Evolutionary conservation across 108 stramenopile species (phyloP).

Genomic region (Skeletonema potamos): DNA sequence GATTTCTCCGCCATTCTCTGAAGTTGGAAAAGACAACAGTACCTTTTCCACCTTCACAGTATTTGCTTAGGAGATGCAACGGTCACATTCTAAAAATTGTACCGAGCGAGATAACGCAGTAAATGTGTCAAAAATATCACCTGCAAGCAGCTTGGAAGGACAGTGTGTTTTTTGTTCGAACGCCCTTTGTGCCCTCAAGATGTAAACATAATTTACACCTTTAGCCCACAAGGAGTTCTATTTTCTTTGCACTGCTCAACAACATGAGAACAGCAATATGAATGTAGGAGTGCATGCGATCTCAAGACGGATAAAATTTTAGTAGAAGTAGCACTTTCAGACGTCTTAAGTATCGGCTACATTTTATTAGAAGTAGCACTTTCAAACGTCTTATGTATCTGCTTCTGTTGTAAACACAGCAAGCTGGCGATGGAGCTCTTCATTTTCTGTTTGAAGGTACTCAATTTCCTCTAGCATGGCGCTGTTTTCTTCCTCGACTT

Average conservation of each 20-base stretch:
- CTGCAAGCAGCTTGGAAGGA: not conserved
- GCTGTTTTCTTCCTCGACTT: constrained; percentile 58
- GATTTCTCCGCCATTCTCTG: not conserved
- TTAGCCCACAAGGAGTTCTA: not conserved
- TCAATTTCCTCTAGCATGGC: constrained; percentile 55
- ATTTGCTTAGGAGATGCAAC: not conserved
- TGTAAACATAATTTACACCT: not conserved
- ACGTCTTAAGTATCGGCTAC: not conserved
- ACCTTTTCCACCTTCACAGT: not conserved
- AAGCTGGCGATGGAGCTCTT: constrained; percentile 24
- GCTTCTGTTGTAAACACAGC: constrained; percentile 3
- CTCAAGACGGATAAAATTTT: not conserved
- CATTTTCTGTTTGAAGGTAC: constrained; percentile 44
- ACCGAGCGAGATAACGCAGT: not conserved
- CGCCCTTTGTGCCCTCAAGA: not conserved
- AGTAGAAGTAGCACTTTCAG: not conserved
- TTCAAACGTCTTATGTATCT: not conserved
- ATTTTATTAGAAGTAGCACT: no score
- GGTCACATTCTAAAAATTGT: not conserved
- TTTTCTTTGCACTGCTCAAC: not conserved
- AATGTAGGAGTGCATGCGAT: not conserved
- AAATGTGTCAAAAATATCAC: not conserved
- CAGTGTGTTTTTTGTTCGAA: not conserved
- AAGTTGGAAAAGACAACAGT: not conserved
- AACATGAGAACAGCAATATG: not conserved